Evolutionary conservation across 805 yeast species (phyloP), one percentile per base, ranked within the genome.

Genomic region (Starmera caribaea): DNA sequence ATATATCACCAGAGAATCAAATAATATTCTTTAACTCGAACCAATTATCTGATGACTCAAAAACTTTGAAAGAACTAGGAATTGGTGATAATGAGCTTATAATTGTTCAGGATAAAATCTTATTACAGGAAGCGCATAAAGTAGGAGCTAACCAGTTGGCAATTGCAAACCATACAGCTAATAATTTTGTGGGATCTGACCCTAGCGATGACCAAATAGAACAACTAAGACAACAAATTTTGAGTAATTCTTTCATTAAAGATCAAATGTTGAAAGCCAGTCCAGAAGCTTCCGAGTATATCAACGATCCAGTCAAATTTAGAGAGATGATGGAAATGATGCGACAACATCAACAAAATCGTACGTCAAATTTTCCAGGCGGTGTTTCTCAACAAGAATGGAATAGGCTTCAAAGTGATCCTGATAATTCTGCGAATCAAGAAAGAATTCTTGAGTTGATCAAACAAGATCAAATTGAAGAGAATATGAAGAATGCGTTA

Each of bases 401-500:
- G 45, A 58, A 61, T 30, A 59, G 68, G 34, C 53, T 83, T 17
- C 74, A 79, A 55, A 66, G 67, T 33, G 73, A 81, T 48, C 89
- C 89, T 3, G 85, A 81, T 52, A 71, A 76, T 49, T 84, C 85
- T 15, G 84, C 73, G 30, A 78, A 72, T 43, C 87, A 82, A 49
- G 69, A 68, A 16, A 70, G 71, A 47, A 79, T 86, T 34, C 48
- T 78, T 53, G 90, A 85, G 49, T 51, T 80, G 39, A 80, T 81
- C 40, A 74, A 77, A 44, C 80, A 78, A 49, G 76, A 75, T 49
- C 84, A 79, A 32, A 79, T 90, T 36, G 85, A 86, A 43, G 94
- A 86, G 45, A 86, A 87, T 54, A 66, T 83, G 67, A 69, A 76
- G 35, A 68, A 76, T 46, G 97, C 98, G 0, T 69, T 79, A 56